These are phyloP conservation scores for Apiotrichum mycotoxinovorans DNA, from an alignment of 1,284 basidiomycete species.

Conservation along the genomic window DNA sequence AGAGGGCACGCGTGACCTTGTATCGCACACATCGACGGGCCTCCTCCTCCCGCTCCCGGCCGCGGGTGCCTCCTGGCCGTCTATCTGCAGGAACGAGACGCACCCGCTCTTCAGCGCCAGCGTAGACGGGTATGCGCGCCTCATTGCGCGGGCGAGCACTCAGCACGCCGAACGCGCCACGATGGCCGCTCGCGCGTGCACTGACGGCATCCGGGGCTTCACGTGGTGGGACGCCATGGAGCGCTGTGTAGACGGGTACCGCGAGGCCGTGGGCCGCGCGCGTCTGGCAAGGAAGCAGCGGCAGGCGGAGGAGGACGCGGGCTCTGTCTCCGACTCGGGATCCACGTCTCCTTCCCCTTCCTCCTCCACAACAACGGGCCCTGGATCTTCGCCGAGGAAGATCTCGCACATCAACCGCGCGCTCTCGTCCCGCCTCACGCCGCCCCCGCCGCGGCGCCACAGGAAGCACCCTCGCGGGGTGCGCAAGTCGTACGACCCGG, in stretches of 20 bases:
- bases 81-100: slow-evolving; percentile 38
- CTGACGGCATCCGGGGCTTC: slow-evolving; percentile 49
- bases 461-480: too few species aligned
- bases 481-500: background rate
- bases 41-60: slow-evolving; percentile 47
- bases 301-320: too few species aligned
- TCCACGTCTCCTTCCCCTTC: too few species aligned
- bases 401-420: slow-evolving; percentile 29
- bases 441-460: background rate
- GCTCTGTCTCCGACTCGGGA: too few species aligned
- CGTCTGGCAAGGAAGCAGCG: slow-evolving; percentile 6
- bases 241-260: slow-evolving; percentile 55
- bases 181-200: slow-evolving; percentile 51
- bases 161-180: slow-evolving; percentile 45
- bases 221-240: slow-evolving; percentile 60
- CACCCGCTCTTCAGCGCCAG: slow-evolving; percentile 45
- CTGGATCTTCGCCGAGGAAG: background rate
- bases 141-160: slow-evolving; percentile 48
- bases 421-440: slow-evolving; percentile 19
- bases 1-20: slow-evolving; percentile 59
- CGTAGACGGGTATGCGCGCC: slow-evolving; percentile 51
- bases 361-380: too few species aligned
- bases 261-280: slow-evolving; percentile 46
- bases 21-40: slow-evolving; percentile 53
- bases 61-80: slow-evolving; percentile 38